These are phyloP conservation scores for Coemansia sp. DNA, from an alignment of 192 early-diverging fungal species.

Conservation along the genomic window DNA sequence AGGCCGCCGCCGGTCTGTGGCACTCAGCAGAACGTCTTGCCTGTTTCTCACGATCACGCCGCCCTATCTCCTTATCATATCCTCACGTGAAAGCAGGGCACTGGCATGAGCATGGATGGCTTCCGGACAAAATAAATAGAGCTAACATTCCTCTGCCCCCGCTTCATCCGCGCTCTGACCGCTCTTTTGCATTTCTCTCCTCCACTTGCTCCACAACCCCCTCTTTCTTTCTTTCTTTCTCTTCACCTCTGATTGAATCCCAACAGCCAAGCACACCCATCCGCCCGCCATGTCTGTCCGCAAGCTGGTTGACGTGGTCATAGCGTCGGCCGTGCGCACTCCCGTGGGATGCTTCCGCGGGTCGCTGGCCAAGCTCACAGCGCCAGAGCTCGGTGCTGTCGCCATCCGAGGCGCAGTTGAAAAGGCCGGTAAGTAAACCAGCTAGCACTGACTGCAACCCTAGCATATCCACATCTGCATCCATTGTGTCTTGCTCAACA, in stretches of 20 bases:
- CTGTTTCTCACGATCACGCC: too few species aligned
- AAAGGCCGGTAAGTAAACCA: constrained; percentile 63
- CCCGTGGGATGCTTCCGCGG: constrained; percentile 93
- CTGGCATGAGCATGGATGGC: too few species aligned
- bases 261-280: not conserved
- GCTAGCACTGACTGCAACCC: not conserved
- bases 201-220: not conserved
- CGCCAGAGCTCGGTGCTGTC: constrained; percentile 81
- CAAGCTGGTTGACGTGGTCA: constrained; percentile 49
- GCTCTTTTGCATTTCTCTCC: too few species aligned
- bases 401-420: constrained; percentile 85
- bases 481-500: not conserved
- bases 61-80: too few species aligned
- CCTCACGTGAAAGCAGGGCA: too few species aligned
- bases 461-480: not conserved
- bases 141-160: too few species aligned
- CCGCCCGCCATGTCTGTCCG: constrained; percentile 34
- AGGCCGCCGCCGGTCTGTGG: too few species aligned
- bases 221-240: not conserved
- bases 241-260: not conserved
- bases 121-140: too few species aligned
- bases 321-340: constrained; percentile 72
- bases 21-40: too few species aligned
- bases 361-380: constrained; percentile 77
- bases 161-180: too few species aligned